phyloP scores from a whole-genome alignment of 2,329 filamentous ascomycete species.

The Nemania bipapillata region DNA sequence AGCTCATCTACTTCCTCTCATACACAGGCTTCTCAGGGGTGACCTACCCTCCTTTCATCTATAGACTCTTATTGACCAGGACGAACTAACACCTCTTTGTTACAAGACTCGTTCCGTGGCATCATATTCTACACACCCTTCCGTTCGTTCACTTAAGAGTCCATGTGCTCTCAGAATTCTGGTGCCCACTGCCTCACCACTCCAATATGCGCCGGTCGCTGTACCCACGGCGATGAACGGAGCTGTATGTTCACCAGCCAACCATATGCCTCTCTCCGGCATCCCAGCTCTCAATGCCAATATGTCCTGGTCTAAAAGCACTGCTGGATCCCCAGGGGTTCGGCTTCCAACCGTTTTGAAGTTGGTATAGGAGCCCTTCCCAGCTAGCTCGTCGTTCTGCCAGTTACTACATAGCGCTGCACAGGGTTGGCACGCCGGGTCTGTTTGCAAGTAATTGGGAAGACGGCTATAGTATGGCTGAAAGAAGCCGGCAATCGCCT shows the following conservation, averaged over 20 bases:
- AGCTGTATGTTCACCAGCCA: slow-evolving; percentile 7
- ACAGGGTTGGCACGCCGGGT: not conserved
- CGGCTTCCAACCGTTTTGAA: not conserved
- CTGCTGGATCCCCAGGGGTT: not conserved
- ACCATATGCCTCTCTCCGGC: not conserved
- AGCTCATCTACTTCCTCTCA: no score
- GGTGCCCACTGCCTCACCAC: not conserved
- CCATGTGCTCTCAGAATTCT: not conserved
- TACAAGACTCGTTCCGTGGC: no score
- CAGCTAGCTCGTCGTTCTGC: not conserved
- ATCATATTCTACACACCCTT: no score
- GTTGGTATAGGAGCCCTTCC: not conserved
- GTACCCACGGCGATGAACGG: not conserved
- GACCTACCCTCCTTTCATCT: no score
- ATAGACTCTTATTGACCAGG: no score
- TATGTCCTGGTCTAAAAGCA: not conserved
- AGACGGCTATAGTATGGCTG: not conserved
- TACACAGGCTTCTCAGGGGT: no score
- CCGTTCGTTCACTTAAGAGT: not conserved
- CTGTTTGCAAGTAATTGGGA: not conserved
- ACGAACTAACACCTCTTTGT: no score
- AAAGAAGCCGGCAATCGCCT: not conserved
- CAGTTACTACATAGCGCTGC: not conserved
- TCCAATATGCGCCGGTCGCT: not conserved
- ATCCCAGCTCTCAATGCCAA: not conserved